A percentile compares a stretch with the other conserved stretches of the same genome.
Conservation (phyloP, 2,329 filamentous ascomycete species). For the Scytalidium lignicola region DNA sequence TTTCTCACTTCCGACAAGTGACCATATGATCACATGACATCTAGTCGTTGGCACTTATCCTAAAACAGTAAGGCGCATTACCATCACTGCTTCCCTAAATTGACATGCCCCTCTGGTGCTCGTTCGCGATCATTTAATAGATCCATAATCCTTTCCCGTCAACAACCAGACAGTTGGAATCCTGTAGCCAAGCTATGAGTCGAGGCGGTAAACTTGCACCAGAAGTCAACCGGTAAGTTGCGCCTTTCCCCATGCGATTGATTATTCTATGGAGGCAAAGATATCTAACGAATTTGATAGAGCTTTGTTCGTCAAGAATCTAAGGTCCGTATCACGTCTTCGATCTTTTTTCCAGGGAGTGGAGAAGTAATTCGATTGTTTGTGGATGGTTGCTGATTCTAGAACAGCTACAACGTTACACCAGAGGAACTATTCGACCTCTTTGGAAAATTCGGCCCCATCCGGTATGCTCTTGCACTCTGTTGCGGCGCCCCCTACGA, state of each 20-base stretch:
- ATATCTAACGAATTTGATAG: constrained; percentile 41
- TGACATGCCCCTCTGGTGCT: not conserved
- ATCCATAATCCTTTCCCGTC: constrained; percentile 2
- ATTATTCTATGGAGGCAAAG: not conserved
- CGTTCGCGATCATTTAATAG: not conserved
- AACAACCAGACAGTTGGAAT: constrained; percentile 12
- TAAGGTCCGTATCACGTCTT: constrained; percentile 60
- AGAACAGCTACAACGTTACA: constrained; percentile 89
- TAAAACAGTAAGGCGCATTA: not conserved
- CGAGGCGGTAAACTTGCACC: constrained; percentile 94
- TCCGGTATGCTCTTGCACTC: constrained; percentile 62
- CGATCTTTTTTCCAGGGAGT: constrained; percentile 31
- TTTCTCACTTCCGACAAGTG: too few species aligned
- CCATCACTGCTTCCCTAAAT: not conserved
- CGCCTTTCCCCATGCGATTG: constrained; percentile 16
- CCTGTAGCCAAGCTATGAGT: constrained; percentile 73
- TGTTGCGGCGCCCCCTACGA: constrained; percentile 4
- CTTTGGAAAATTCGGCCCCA: constrained; percentile 95
- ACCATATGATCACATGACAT: too few species aligned
- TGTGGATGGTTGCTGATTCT: constrained; percentile 37
- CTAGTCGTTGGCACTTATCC: not conserved
- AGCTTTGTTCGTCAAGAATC: constrained; percentile 99
- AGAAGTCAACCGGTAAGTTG: constrained; percentile 92
- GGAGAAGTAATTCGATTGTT: constrained; percentile 60
- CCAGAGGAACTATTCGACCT: constrained; percentile 97